Conservation (phyloP, 129 eudicot genomes). For the Artemisia argyi region DNA sequence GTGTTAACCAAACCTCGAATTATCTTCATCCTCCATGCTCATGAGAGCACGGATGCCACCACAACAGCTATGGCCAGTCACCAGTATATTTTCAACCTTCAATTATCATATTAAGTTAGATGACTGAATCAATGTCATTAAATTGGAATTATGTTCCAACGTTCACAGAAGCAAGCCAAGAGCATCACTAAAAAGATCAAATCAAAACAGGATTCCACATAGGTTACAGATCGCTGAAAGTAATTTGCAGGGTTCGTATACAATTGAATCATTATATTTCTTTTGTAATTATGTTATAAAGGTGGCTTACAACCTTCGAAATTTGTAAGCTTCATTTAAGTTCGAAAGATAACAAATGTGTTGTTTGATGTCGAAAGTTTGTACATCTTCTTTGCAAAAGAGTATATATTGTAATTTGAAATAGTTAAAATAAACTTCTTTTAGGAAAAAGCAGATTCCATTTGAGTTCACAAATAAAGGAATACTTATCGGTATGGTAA, state of each 20-base stretch:
- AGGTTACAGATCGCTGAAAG: conserved; percentile 5
- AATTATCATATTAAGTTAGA: background rate
- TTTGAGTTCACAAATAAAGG: background rate
- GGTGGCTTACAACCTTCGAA: background rate
- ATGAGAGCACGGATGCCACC: conserved; percentile 95
- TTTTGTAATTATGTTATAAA: background rate
- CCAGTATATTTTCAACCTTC: conserved; percentile 85
- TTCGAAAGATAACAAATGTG: background rate
- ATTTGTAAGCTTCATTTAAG: background rate
- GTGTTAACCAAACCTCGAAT: conserved; percentile 53
- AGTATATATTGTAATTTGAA: background rate
- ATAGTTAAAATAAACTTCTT: background rate
- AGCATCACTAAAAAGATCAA: no score
- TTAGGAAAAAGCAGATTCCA: background rate
- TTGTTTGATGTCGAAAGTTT: background rate
- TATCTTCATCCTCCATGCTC: conserved; percentile 74
- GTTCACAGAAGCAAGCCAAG: background rate
- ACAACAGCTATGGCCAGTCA: conserved; percentile 95
- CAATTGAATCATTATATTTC: background rate
- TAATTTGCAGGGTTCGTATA: background rate
- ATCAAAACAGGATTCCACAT: conserved; percentile 2
- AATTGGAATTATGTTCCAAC: background rate
- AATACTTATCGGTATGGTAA: background rate
- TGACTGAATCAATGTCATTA: background rate
- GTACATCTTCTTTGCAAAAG: background rate